Evolutionary conservation across 352 stramenopile genomes (phyloP).

Genomic region (Pythium scleroteichum): DNA sequence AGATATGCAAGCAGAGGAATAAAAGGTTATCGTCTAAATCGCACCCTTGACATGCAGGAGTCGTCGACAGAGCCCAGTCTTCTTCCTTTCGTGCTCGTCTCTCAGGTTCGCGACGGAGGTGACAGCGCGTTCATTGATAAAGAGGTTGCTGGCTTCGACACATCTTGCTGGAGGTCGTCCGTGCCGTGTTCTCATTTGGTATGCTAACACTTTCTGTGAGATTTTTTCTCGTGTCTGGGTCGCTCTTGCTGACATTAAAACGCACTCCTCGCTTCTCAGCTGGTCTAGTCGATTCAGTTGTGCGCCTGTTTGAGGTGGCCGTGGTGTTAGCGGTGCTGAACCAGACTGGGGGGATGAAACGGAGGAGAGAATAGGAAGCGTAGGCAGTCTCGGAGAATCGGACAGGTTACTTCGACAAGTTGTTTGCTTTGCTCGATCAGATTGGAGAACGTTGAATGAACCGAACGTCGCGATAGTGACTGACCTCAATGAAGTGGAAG

Average conservation of each 20-base stretch:
- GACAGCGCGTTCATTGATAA: slow-evolving; percentile 40
- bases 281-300: slow-evolving; percentile 14
- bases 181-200: slow-evolving; percentile 40
- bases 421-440: background rate
- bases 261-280: slow-evolving; percentile 35
- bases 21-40: too few species aligned
- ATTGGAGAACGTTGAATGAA: slow-evolving; percentile 5
- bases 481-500: background rate
- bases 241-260: slow-evolving; percentile 28
- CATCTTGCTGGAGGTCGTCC: slow-evolving; percentile 38
- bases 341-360: background rate
- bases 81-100: slow-evolving; percentile 43
- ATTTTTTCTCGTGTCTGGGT: slow-evolving; percentile 4
- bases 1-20: too few species aligned
- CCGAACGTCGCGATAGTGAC: background rate
- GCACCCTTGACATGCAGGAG: slow-evolving; percentile 38
- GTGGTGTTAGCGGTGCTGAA: background rate
- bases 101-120: slow-evolving; percentile 20
- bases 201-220: slow-evolving; percentile 15
- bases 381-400: background rate
- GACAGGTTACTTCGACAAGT: too few species aligned
- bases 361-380: slow-evolving; percentile 5
- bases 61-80: slow-evolving; percentile 36
- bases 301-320: background rate
- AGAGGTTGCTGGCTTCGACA: slow-evolving; percentile 35